Conservation (phyloP, 129 eudicot genomes). For the Saposhnikovia divaricata region DNA sequence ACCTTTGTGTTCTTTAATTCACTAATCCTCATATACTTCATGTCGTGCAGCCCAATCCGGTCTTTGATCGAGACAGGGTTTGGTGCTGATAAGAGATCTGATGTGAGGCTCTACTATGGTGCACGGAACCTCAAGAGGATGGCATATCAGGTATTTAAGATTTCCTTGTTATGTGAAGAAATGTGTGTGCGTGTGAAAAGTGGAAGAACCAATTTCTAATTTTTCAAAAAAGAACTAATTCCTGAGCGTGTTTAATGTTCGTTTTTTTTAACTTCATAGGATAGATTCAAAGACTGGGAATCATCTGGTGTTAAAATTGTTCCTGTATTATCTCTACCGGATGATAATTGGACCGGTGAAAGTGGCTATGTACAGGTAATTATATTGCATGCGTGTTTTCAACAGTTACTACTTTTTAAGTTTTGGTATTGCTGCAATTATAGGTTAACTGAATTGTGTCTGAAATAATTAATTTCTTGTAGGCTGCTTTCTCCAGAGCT, state of each 20-base stretch:
- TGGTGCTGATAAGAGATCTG: constrained; percentile 81
- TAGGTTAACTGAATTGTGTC: neutral
- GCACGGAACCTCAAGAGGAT: constrained; percentile 84
- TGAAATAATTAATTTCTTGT: constrained; percentile 19
- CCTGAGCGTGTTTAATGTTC: constrained; percentile 1
- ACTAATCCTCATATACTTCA: neutral
- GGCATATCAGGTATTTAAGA: constrained; percentile 76
- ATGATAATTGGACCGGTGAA: constrained; percentile 75
- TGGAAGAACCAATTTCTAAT: neutral
- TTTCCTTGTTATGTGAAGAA: neutral
- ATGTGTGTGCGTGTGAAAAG: neutral
- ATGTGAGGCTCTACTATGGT: constrained; percentile 87
- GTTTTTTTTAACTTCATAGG: constrained; percentile 35
- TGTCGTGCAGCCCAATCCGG: constrained; percentile 70
- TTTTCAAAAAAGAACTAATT: neutral
- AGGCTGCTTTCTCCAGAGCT: constrained; percentile 78
- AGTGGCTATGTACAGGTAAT: constrained; percentile 79
- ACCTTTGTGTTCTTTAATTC: neutral
- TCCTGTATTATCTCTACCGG: constrained; percentile 84
- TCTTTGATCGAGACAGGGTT: constrained; percentile 88
- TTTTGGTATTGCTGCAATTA: neutral
- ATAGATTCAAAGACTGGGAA: constrained; percentile 81
- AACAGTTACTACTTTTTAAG: neutral
- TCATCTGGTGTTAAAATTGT: constrained; percentile 81
- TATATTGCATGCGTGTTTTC: constrained; percentile 4